A percentile compares a stretch with the other conserved stretches of the same genome.
Conservation (phyloP, 2,329 filamentous ascomycete species). For the Ilyonectria sp. region DNA sequence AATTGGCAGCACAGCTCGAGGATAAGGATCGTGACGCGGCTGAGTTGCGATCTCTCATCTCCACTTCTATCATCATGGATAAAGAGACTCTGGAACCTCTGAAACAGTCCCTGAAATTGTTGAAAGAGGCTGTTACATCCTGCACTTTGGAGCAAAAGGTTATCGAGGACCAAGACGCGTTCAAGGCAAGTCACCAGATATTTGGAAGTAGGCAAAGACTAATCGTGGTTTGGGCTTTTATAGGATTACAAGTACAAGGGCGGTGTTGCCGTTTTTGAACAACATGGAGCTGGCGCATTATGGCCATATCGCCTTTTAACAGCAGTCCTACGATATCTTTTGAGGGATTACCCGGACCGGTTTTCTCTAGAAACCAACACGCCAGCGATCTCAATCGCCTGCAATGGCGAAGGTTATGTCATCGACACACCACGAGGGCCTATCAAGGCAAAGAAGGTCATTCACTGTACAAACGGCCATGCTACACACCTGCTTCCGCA, state of each 20-base stretch:
- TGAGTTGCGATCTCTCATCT: slow-evolving; percentile 22
- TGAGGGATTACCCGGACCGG: slow-evolving; percentile 39
- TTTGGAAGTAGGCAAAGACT: neutral
- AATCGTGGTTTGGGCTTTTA: too few relatives aligned
- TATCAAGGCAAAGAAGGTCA: slow-evolving; percentile 62
- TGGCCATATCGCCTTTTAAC: slow-evolving; percentile 65
- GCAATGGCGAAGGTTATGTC: slow-evolving; percentile 42
- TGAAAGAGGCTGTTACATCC: neutral
- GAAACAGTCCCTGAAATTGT: slow-evolving; percentile 4
- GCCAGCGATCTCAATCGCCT: slow-evolving; percentile 40
- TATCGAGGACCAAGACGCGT: slow-evolving; percentile 4
- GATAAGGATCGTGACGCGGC: slow-evolving; percentile 8
- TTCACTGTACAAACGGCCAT: slow-evolving; percentile 71
- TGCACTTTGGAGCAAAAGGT: neutral
- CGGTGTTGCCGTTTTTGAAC: slow-evolving; percentile 51
- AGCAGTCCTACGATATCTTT: slow-evolving; percentile 55
- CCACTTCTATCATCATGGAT: slow-evolving; percentile 12
- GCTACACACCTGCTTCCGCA: slow-evolving; percentile 64
- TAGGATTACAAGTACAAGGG: slow-evolving; percentile 13
- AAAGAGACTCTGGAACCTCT: neutral
- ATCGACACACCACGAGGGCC: slow-evolving; percentile 61
- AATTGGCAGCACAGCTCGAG: slow-evolving; percentile 15
- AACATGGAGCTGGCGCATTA: slow-evolving; percentile 59
- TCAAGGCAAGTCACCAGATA: slow-evolving; percentile 37
- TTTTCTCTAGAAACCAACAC: slow-evolving; percentile 57